Evolutionary conservation across 1,284 basidiomycete species (phyloP).

Genomic region (Filobasidium uniguttulatum): DNA sequence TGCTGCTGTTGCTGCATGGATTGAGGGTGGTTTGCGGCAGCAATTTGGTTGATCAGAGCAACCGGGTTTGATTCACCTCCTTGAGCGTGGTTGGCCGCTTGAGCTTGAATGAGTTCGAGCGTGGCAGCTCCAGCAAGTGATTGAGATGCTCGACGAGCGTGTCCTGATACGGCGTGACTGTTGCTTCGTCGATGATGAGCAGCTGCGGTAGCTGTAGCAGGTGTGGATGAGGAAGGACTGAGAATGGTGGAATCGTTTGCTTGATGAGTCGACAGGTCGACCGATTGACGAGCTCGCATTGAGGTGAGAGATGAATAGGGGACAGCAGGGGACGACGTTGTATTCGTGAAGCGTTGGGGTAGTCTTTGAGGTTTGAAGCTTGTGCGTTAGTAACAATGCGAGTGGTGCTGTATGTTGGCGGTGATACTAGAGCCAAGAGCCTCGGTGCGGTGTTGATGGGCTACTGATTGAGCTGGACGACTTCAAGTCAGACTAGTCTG

Average conservation of each 20-base stretch:
- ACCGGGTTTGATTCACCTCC: neutral
- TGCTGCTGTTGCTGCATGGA: neutral
- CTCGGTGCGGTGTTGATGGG: neutral
- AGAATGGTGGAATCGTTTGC: neutral
- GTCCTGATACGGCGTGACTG: neutral
- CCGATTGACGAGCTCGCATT: neutral
- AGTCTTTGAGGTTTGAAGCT: neutral
- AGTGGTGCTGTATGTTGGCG: neutral
- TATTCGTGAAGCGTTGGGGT: too few relatives aligned
- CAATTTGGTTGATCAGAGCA: neutral
- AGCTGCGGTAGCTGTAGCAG: too few relatives aligned
- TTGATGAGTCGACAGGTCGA: conserved; percentile 1
- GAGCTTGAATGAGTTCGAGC: conserved; percentile 1
- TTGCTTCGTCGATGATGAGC: neutral
- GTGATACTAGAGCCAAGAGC: too few relatives aligned
- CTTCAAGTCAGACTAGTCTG: too few relatives aligned
- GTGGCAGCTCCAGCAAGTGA: conserved; percentile 1
- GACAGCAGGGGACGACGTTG: neutral
- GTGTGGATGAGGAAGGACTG: too few relatives aligned
- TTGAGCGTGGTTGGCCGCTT: conserved; percentile 2
- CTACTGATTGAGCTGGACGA: too few relatives aligned
- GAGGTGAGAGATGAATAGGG: too few relatives aligned
- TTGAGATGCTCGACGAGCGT: conserved; percentile 1
- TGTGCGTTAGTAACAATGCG: neutral
- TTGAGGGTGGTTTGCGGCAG: neutral